Evolutionary conservation across 352 stramenopile species (phyloP), one percentile per base, ranked within the genome.

Genomic region (Globisporangium polare): DNA sequence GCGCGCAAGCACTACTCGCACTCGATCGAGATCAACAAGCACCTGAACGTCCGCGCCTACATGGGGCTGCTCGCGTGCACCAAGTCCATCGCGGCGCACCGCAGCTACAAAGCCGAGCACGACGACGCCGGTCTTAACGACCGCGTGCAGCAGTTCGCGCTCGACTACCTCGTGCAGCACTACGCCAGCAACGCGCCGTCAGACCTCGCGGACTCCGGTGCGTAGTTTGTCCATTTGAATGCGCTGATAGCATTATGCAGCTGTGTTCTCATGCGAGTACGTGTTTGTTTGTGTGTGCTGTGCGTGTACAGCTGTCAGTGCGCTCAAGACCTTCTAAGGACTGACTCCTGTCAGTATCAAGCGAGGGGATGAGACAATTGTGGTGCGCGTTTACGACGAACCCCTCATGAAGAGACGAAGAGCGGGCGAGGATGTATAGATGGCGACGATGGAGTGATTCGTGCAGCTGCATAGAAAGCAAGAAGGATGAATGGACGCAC

Each of bases 1-100:
- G 80, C 80, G 26, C 75, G 80, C 51, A 89, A 89, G 70, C 80
- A 89, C 63, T 88, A 88, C 66, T 69, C 77, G 46, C 80, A 89
- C 62, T 83, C 80, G 49, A 67, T 89, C 27, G 74, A 86, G 54
- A 69, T 89, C 20, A 87, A 89, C 62, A 86, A 89, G 56, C 72
- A 74, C 43, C 67, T 77, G 52, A 89, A 87, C 65, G 56, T 82
- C 53, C 75, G 80, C 33, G 74, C 67, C 7, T 83, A 74, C 60
- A 71, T 86, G 50, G 74, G 67, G 12, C 65, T 89, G 5, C 61
- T 88, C 42, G 60, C 60, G 39, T 89, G 80, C 55, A 89, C 80
- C 26, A 86, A 80, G 54, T 62, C 77, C 8, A 81, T 89, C 41
- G 66, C 77, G 3, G 50, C 65, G 51, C 68, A 81, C 43, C 75